Evolutionary conservation across 1,139 yeast species (phyloP).

Genomic region (Eremothecium coryli): DNA sequence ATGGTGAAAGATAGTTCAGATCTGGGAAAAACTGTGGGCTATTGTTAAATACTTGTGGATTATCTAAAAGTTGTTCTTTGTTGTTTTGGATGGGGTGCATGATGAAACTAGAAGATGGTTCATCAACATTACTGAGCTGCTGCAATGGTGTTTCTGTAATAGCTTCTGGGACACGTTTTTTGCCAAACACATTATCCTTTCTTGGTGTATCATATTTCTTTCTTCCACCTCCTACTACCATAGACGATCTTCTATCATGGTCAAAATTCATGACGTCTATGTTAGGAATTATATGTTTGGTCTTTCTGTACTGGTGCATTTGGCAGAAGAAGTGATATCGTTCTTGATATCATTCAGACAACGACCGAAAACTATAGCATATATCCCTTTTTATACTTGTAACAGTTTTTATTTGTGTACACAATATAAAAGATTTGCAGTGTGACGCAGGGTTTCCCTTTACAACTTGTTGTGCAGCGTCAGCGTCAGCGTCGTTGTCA

Average conservation of each 20-base stretch:
- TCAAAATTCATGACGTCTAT: constrained; percentile 9
- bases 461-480: constrained; percentile 1
- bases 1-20: constrained; percentile 6
- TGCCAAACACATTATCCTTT: constrained; percentile 5
- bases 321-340: constrained; percentile 3
- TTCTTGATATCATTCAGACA: neutral
- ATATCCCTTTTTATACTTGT: constrained; percentile 1
- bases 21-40: constrained; percentile 6
- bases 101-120: constrained; percentile 6
- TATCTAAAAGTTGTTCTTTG: constrained; percentile 4
- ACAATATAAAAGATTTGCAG: no score
- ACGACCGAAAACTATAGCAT: neutral
- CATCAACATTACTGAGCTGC: constrained; percentile 2
- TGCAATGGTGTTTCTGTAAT: constrained; percentile 4
- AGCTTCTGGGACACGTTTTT: constrained; percentile 2
- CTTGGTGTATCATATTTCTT: constrained; percentile 4
- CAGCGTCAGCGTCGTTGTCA: constrained; percentile 5
- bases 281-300: constrained; percentile 8
- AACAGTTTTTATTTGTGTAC: constrained; percentile 2
- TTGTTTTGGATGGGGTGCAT: constrained; percentile 5
- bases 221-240: constrained; percentile 3
- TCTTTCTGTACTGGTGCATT: constrained; percentile 5
- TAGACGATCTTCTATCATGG: constrained; percentile 6
- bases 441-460: constrained; percentile 1
- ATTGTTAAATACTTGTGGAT: constrained; percentile 3